phyloP scores from a whole-genome alignment of 1,284 basidiomycete genomes.

The Lentinula novae-zelandiae region DNA sequence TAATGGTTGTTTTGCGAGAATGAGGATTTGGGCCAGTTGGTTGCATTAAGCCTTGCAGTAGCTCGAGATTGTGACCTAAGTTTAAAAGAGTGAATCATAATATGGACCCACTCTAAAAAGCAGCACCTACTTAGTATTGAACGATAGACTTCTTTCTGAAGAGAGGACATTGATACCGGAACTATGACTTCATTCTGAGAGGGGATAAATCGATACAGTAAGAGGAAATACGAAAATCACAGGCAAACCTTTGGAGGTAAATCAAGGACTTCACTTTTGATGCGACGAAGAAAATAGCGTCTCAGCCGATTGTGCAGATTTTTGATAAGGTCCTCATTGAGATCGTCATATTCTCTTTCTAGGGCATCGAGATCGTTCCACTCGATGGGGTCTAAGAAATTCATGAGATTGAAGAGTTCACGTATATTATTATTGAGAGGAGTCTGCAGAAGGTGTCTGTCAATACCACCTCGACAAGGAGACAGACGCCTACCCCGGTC shows the following conservation, averaged over 20 bases:
- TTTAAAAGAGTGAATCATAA: conserved; percentile 4
- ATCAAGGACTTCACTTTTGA: conserved; percentile 90
- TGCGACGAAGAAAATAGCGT: conserved; percentile 90
- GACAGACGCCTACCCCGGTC: conserved; percentile 65
- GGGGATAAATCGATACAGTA: conserved; percentile 13
- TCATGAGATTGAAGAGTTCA: conserved; percentile 93
- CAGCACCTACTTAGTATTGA: conserved; percentile 65
- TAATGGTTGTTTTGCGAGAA: conserved; percentile 49
- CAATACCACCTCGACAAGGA: neutral
- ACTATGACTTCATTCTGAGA: conserved; percentile 84
- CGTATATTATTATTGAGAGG: conserved; percentile 96
- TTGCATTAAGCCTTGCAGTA: conserved; percentile 57
- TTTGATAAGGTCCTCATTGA: conserved; percentile 76
- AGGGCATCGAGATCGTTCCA: conserved; percentile 75
- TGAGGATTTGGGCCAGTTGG: conserved; percentile 31
- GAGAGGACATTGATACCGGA: conserved; percentile 82
- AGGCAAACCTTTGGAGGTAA: conserved; percentile 81
- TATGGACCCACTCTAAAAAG: neutral
- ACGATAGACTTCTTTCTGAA: conserved; percentile 90
- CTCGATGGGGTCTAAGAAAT: conserved; percentile 78
- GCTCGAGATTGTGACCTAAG: conserved; percentile 64
- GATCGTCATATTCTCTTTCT: conserved; percentile 67
- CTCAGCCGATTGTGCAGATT: conserved; percentile 76
- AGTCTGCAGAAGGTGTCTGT: conserved; percentile 47
- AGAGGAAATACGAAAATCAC: conserved; percentile 5